These are phyloP conservation scores for Vinca minor DNA, from an alignment of 257 asterid genomes.

Conservation along the genomic window DNA sequence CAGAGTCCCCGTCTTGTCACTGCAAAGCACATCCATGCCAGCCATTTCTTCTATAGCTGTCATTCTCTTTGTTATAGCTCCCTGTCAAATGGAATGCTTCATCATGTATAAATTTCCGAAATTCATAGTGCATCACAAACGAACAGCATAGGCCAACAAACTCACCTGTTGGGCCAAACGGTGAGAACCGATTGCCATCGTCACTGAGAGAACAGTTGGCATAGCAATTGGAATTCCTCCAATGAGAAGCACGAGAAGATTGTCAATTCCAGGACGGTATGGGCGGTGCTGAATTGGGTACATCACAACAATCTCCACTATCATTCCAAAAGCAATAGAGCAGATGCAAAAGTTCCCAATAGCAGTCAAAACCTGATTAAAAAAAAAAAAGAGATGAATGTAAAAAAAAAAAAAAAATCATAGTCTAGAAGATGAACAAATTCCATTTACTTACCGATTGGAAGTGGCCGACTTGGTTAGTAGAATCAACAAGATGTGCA, in stretches of 20 bases:
- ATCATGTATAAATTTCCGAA: conserved; percentile 1
- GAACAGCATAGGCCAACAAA: conserved; percentile 6
- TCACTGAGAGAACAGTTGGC: conserved; percentile 97
- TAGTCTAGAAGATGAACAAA: background rate
- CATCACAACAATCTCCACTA: conserved; percentile 84
- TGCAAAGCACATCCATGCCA: conserved; percentile 98
- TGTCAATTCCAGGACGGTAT: conserved; percentile 96
- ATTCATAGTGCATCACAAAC: conserved; percentile 1
- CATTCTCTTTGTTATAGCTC: conserved; percentile 98
- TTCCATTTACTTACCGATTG: conserved; percentile 53
- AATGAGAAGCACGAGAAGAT: conserved; percentile 92
- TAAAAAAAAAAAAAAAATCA: background rate
- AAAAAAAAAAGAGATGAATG: conserved; percentile 8
- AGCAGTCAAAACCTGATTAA: conserved; percentile 76
- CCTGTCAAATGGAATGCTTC: conserved; percentile 32
- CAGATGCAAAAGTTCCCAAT: conserved; percentile 97
- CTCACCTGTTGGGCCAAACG: conserved; percentile 91
- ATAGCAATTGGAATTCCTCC: conserved; percentile 99
- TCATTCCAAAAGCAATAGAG: conserved; percentile 96
- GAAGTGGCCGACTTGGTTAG: conserved; percentile 95
- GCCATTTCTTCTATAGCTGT: conserved; percentile 99
- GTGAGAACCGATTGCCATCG: conserved; percentile 99
- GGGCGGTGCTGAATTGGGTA: conserved; percentile 84
- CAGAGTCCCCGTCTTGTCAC: conserved; percentile 92
- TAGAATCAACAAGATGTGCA: conserved; percentile 90